Evolutionary conservation across 352 stramenopile species (phyloP), one percentile per base, ranked within the genome.

Genomic region (Pythium phragmiticola): DNA sequence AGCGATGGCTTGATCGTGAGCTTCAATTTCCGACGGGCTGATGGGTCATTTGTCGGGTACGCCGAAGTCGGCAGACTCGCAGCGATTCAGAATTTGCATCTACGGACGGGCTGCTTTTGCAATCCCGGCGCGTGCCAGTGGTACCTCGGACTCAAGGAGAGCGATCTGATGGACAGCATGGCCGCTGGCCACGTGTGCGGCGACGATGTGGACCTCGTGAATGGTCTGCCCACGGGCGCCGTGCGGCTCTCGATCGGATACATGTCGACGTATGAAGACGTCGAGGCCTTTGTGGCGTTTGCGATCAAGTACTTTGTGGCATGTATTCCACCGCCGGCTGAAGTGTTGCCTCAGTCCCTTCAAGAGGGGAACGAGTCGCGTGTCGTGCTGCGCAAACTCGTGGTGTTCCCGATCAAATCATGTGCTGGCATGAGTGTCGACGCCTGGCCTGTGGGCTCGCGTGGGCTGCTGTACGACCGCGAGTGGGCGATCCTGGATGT

Each of bases 401-500:
- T 79, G 26, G 33, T 93, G 19, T 91, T 89, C 50, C 82, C 82
- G 7, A 86, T 94, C 65, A 94, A 94, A 63, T 94, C 84, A 30
- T 91, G 84, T 47, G 66, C 74, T 9, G 84, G 77, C 0, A 82
- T 91, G 76, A 45, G 28, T n/a, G 73, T 90, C 1, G 41, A 76
- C 13, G 46, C 70, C 23, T 94, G 84, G 82, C 76, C 79, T 16
- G 65, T 92, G 17, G 82, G 79, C 13, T 76, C 74, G 14, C 76
- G 80, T 7, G 82, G 80, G 0, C 62, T 94, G 11, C 66, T 90
- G 0, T 90, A 83, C 41, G 84, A 94, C 59, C 74, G 84, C 36
- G 81, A 94, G 59, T 94, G 83, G 66, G 84, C 84, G 21, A 82
- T 94, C 46, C 65, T 92, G 16, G 80, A 92, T n/a, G 54, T 70